These are phyloP conservation scores for Ceratocystis smalleyi DNA, from an alignment of 2,329 filamentous ascomycete genomes.

Conservation along the genomic window DNA sequence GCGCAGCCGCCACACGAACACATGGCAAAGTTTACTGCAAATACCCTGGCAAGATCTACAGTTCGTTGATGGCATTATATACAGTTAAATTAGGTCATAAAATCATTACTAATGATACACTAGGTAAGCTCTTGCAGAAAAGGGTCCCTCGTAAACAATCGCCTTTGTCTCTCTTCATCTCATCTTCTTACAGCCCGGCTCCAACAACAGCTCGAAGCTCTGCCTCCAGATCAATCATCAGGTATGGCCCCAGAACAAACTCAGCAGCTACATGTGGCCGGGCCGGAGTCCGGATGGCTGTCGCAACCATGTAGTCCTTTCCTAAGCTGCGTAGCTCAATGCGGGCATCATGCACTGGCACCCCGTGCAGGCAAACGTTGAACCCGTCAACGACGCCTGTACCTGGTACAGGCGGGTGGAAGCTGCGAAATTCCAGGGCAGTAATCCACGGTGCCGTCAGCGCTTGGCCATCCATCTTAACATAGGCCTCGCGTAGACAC, in stretches of 20 bases:
- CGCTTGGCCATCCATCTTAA: slow-evolving; percentile 70
- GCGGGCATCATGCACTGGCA: slow-evolving; percentile 6
- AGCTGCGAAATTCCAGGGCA: slow-evolving; percentile 52
- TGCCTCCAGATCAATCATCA: slow-evolving; percentile 1
- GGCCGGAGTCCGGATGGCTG: slow-evolving; percentile 12
- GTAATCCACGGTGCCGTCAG: slow-evolving; percentile 57
- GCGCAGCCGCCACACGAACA: too few relatives aligned
- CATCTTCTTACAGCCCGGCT: neutral
- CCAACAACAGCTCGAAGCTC: neutral
- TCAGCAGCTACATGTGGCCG: slow-evolving; percentile 1
- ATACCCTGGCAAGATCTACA: too few relatives aligned
- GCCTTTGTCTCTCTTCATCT: neutral
- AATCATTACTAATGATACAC: slow-evolving; percentile 7
- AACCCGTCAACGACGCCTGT: slow-evolving; percentile 9
- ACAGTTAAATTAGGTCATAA: neutral
- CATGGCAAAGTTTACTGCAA: too few relatives aligned
- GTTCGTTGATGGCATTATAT: too few relatives aligned
- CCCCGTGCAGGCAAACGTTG: slow-evolving; percentile 4
- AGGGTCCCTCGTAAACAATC: neutral
- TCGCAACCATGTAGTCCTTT: slow-evolving; percentile 11
- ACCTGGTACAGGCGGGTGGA: slow-evolving; percentile 36
- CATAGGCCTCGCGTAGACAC: slow-evolving; percentile 66
- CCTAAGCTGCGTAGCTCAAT: slow-evolving; percentile 15
- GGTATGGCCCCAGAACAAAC: slow-evolving; percentile 8
- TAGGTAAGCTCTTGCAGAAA: neutral